Evolutionary conservation across 345 rosid genomes (phyloP).

Genomic region (Citrus trifoliata): DNA sequence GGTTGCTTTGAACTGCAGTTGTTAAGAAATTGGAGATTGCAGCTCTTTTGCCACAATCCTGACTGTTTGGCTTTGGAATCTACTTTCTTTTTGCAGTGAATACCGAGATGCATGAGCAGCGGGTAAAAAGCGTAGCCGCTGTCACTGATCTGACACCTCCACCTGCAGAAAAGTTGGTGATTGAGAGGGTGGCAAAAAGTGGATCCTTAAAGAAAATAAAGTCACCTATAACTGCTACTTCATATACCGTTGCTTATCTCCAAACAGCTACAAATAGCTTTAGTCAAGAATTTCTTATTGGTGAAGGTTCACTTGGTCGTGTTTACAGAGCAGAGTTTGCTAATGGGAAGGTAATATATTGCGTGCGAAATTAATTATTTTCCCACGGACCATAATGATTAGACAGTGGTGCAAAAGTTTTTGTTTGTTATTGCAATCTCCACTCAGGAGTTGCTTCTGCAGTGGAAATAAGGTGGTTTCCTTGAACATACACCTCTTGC

Average conservation of each 20-base stretch:
- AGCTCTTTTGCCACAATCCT: neutral
- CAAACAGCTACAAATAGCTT: slow-evolving; percentile 93
- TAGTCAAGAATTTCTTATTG: slow-evolving; percentile 82
- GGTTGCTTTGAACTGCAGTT: neutral
- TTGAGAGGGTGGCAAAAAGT: slow-evolving; percentile 59
- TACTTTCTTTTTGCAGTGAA: slow-evolving; percentile 29
- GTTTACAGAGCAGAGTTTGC: slow-evolving; percentile 90
- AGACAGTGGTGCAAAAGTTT: neutral
- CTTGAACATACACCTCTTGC: neutral
- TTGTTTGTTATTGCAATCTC: neutral
- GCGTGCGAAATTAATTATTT: neutral
- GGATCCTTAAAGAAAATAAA: slow-evolving; percentile 68
- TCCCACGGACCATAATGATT: neutral
- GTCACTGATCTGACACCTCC: slow-evolving; percentile 71
- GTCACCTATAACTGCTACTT: slow-evolving; percentile 75
- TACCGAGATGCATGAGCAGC: slow-evolving; percentile 58
- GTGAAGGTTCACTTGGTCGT: slow-evolving; percentile 99
- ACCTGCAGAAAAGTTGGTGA: slow-evolving; percentile 62
- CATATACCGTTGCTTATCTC: slow-evolving; percentile 80
- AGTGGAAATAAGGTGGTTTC: neutral
- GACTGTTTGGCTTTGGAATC: slow-evolving; percentile 2
- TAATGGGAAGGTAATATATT: slow-evolving; percentile 67
- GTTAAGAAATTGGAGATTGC: slow-evolving; percentile 5
- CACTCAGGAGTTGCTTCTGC: neutral
- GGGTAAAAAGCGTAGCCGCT: slow-evolving; percentile 61